These are phyloP conservation scores for Calocera viscosa DNA, from an alignment of 768 basidiomycete genomes.

Conservation along the genomic window DNA sequence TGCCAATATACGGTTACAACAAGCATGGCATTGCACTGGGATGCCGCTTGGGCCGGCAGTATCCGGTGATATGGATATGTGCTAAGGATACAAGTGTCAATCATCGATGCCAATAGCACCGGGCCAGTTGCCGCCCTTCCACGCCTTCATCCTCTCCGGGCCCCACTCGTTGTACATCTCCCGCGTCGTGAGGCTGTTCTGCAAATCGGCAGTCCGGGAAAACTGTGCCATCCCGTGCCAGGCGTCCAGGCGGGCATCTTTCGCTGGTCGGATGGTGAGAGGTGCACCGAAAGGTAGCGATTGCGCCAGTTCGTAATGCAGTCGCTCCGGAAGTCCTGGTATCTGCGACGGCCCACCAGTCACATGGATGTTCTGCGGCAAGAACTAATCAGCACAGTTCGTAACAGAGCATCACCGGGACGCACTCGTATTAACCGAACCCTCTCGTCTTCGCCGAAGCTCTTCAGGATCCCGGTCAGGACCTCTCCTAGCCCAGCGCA, in stretches of 20 bases:
- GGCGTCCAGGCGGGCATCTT: slow-evolving; percentile 59
- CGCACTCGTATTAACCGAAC: slow-evolving; percentile 61
- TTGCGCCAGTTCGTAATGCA: slow-evolving; percentile 66
- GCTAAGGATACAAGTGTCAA: not conserved
- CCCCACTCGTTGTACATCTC: slow-evolving; percentile 87
- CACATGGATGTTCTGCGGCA: slow-evolving; percentile 67
- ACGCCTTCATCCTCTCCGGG: slow-evolving; percentile 69
- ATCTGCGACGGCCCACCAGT: slow-evolving; percentile 73
- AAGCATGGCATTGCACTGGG: not conserved
- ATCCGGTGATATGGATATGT: not conserved
- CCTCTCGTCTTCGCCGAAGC: slow-evolving; percentile 58
- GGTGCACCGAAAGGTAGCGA: slow-evolving; percentile 73
- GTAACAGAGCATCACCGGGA: not conserved
- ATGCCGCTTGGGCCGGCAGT: not conserved
- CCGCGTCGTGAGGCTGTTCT: slow-evolving; percentile 46
- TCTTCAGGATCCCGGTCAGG: slow-evolving; percentile 63
- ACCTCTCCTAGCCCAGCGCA: slow-evolving; percentile 92
- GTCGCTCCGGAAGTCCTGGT: slow-evolving; percentile 51
- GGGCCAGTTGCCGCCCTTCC: slow-evolving; percentile 92
- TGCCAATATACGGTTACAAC: slow-evolving; percentile 7
- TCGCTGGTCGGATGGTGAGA: slow-evolving; percentile 50
- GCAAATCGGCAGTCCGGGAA: slow-evolving; percentile 24
- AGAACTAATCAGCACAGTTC: not conserved
- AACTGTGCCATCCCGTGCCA: slow-evolving; percentile 86
- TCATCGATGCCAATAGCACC: slow-evolving; percentile 23